Base-by-base conservation (phyloP, 192 early-diverging fungal genomes). In the Lobosporangium transversale region DNA sequence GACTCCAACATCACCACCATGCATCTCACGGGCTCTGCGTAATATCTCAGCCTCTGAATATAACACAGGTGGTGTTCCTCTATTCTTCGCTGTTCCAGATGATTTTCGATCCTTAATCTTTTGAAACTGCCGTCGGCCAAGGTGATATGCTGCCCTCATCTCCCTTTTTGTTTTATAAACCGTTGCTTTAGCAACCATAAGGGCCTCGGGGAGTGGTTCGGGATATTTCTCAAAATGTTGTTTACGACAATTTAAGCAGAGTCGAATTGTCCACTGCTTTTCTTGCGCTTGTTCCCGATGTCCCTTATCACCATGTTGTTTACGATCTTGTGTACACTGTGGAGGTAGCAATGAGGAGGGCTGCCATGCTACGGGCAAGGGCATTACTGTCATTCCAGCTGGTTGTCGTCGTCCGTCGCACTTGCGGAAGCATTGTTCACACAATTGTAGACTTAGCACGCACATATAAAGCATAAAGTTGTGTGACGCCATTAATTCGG, bases 1-100 rank as follows among this genome's bases (percentile, higher is more conserved):
- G 9, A 29, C 1, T 2, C 60, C 60, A 33, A 62, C 48, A 62
- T 62, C 60, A 10, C 60, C 60, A 26, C 60, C 60, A 37, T 42
- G 47, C 23, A 6, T 15, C 10, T 7, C 24, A 12, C 48, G 51
- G 4, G 60, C 60, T 18, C n/a, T 17, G 24, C 2, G 3, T 26
- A 52, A 21, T 12, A 48, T 48, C 9, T 23, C 48, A 14, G 5
- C 14, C 24, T 62, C 60, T 9, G 4, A 27, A 17, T 62, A 62
- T 6, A 9, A 20, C n/a, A 62, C 48, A 26, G 37, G 35, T n/a
- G n/a, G n/a, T n/a, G n/a, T n/a, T n/a, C n/a, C n/a, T n/a, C n/a
- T n/a, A n/a, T n/a, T n/a, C n/a, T n/a, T n/a, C n/a, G n/a, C n/a
- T 24, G 20, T 62, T 8, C 36, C 15, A 5, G 15, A 20, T 4